Evolutionary conservation across 2,329 filamentous ascomycete species (phyloP), one percentile per base, ranked within the genome.

Genomic region (Botrytis deweyae): DNA sequence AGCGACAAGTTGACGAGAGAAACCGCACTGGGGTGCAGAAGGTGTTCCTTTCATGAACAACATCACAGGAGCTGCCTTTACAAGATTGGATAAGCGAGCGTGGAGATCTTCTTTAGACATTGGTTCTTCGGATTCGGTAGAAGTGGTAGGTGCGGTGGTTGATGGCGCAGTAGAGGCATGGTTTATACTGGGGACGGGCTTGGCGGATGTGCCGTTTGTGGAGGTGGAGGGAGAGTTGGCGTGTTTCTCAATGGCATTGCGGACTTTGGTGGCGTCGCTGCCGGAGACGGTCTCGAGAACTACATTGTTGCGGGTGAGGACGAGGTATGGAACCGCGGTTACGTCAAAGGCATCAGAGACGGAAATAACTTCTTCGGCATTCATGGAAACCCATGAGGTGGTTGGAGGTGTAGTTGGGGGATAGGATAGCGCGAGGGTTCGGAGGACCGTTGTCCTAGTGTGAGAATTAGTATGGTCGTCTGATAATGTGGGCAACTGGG

Each of bases 31-130:
- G 1, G 94, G 94, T 46, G 90, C 88, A 77, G 91, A 93, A 0
- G 94, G 94, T 4, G 93, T 97, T n/a, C 94, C 95, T 85, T 97
- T 97, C 94, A 97, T 97, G 84, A 99, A 99, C 42, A 99, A 87
- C 96, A 99, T 99, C 46, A 99, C 95, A 0, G 95, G 94, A 46
- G 96, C 95, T 8, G 96, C 96, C 85, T 95, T 97, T 78, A 98
- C 95, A 52, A 99, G 87, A 78, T 97, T 93, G 33, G 84, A 88
- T 55, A 99, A 86, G 46, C 95, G 88, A 82, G 92, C 91, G 83
- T 94, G 91, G 72, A 99, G 85, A 77, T 97, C 94, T 82, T 98
- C 93, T 84, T 95, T 95, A 82, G 90, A 87, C 73, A 84, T 87
- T 12, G 85, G 86, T 74, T 89, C 87, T 10, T 74, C 80, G 76